These are phyloP conservation scores for Rhodamnia rubescens DNA, from an alignment of 345 rosid species.

Conservation along the genomic window DNA sequence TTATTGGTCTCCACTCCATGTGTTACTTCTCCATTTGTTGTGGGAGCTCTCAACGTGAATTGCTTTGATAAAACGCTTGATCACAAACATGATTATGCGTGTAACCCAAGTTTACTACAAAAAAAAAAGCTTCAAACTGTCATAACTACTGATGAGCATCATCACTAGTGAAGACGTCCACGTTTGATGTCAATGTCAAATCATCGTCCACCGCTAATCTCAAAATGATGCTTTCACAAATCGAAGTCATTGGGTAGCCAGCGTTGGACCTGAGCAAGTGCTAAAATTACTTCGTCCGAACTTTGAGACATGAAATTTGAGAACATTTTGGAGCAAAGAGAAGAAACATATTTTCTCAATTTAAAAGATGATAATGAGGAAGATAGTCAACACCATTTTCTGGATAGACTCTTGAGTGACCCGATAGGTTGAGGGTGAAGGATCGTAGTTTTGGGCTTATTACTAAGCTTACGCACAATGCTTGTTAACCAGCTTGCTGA, in stretches of 20 bases:
- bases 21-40: not conserved
- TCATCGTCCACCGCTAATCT: not conserved
- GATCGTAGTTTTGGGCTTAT: no score
- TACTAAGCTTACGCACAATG: no score
- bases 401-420: no score
- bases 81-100: not conserved
- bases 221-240: not conserved
- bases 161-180: not conserved
- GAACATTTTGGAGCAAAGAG: no score
- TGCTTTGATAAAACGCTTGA: not conserved
- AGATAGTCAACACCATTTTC: no score
- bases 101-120: not conserved
- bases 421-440: no score
- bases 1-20: not conserved
- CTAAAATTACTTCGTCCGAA: no score
- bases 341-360: no score
- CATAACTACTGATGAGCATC: not conserved
- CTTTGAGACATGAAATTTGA: no score
- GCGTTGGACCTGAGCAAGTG: no score
- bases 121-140: not conserved
- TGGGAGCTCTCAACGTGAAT: not conserved
- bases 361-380: no score
- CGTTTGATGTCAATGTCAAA: not conserved
- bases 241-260: not conserved
- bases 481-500: no score